These are phyloP conservation scores for Quercus agrifolia DNA, from an alignment of 306 rosid genomes.

Conservation along the genomic window DNA sequence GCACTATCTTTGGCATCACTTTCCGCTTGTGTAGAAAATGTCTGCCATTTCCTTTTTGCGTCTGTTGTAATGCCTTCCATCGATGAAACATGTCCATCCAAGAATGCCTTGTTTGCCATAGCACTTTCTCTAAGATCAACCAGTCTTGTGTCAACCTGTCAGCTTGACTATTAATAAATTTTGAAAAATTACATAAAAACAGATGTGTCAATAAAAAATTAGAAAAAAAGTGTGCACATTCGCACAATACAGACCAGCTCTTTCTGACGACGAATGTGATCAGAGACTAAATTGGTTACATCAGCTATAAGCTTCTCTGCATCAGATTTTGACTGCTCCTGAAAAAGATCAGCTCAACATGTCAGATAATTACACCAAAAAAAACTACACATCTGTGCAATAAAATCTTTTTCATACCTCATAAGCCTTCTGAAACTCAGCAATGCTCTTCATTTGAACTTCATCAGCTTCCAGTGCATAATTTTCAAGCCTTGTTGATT, in stretches of 20 bases:
- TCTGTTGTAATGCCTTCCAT: slow-evolving; percentile 57
- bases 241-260: slow-evolving; percentile 60
- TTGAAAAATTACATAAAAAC: background rate
- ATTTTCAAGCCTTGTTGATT: slow-evolving; percentile 61
- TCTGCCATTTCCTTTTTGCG: slow-evolving; percentile 91
- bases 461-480: slow-evolving; percentile 48
- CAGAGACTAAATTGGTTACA: slow-evolving; percentile 65
- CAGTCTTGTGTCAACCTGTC: slow-evolving; percentile 78
- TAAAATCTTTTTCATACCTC: slow-evolving; percentile 45
- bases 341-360: slow-evolving; percentile 15
- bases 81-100: slow-evolving; percentile 72
- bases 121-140: slow-evolving; percentile 65
- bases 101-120: slow-evolving; percentile 57
- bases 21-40: slow-evolving; percentile 68
- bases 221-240: no score
- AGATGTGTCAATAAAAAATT: background rate
- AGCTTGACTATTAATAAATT: slow-evolving; percentile 11
- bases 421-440: slow-evolving; percentile 74
- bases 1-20: slow-evolving; percentile 63
- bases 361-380: slow-evolving; percentile 19
- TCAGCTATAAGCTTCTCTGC: slow-evolving; percentile 84
- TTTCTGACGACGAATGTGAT: slow-evolving; percentile 69
- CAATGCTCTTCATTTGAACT: slow-evolving; percentile 54
- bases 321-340: slow-evolving; percentile 86
- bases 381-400: background rate